A percentile compares a stretch with the other conserved stretches of the same genome.
Evolutionary conservation across 2,329 filamentous ascomycete genomes (phyloP).

Genomic region (Dactylellina haptotyla): DNA sequence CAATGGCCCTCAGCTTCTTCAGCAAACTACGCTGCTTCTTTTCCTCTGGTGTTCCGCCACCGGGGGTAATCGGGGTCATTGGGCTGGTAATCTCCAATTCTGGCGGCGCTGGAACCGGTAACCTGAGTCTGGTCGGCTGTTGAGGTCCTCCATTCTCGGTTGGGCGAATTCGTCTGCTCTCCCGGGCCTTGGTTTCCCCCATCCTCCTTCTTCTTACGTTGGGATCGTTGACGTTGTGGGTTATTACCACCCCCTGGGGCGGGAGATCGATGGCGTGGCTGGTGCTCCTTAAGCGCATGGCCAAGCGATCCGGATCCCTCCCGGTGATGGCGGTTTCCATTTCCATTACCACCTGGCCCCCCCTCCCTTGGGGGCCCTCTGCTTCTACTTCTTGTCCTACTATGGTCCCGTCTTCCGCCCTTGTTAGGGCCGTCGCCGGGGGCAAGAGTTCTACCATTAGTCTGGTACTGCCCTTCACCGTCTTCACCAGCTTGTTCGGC

Average conservation of each 20-base stretch:
- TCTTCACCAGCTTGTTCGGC: slow-evolving; percentile 65
- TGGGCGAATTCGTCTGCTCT: slow-evolving; percentile 55
- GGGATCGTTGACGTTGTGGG: slow-evolving; percentile 58
- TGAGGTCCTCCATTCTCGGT: slow-evolving; percentile 58
- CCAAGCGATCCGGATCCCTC: slow-evolving; percentile 47
- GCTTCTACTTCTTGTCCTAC: slow-evolving; percentile 67
- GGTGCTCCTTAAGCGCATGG: slow-evolving; percentile 47
- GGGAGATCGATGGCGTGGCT: slow-evolving; percentile 48
- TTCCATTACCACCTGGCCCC: slow-evolving; percentile 60
- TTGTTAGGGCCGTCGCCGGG: slow-evolving; percentile 65
- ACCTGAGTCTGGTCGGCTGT: slow-evolving; percentile 58
- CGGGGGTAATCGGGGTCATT: slow-evolving; percentile 67
- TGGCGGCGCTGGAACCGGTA: slow-evolving; percentile 56
- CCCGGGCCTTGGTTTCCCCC: slow-evolving; percentile 51
- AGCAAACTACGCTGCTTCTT: slow-evolving; percentile 94
- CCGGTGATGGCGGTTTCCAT: slow-evolving; percentile 32
- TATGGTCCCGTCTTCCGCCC: slow-evolving; percentile 64
- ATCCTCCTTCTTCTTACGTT: slow-evolving; percentile 57
- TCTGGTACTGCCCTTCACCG: slow-evolving; percentile 60
- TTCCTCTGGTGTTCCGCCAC: slow-evolving; percentile 66
- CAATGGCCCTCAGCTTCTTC: slow-evolving; percentile 98
- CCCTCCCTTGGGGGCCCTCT: slow-evolving; percentile 61
- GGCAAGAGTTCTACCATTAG: slow-evolving; percentile 59
- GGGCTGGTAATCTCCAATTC: slow-evolving; percentile 59
- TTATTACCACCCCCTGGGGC: slow-evolving; percentile 23